Evolutionary conservation across 1,284 basidiomycete species (phyloP), one percentile per base, ranked within the genome.

Genomic region (Cystobasidium slooffiae): DNA sequence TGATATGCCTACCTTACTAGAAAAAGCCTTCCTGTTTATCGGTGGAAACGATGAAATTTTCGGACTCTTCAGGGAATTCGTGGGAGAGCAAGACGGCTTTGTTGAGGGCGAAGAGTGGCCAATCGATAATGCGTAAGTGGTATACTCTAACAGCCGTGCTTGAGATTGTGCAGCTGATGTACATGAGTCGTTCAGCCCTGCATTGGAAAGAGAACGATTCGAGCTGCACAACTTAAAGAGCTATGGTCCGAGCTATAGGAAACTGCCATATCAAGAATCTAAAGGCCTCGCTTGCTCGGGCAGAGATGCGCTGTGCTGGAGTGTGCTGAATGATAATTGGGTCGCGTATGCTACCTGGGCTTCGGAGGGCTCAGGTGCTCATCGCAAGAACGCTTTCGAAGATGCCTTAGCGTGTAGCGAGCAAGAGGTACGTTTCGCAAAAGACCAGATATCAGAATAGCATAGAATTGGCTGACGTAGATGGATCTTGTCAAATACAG

Each of bases 341-440:
- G 93, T 98, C 43, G 97, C 94, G 12, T 94, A 97, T 82, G 96
- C 97, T 0, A 97, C 94, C 0, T 97, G 94, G 94, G 93, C 94
- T 18, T 90, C 91, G 24, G 97, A 96, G 75, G 96, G 97, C 79
- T 75, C 75, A 1, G 77, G 77, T 74, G 88, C 95, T 9, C 94
- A 98, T 84, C 96, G 96, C 86, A 99, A 98, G 85, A 99, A 97
- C 82, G 87, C 89, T 1, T 97, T 93, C 82, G 97, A 99, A 83
- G 95, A 98, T 80, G 92, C 93, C 0, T 86, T 99, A 70, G 95
- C 98, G 84, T 92, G 93, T 82, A 91, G 92, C 79, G 97, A 99
- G 83, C 96, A 99, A 82, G 97, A 99, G 83, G 89, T 97, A 31
- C 49, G 68, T 62, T 12, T 47, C 1, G 9, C 37, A 3, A 44